Conservation (phyloP, 306 rosid species). For the Dryas octopetala region DNA sequence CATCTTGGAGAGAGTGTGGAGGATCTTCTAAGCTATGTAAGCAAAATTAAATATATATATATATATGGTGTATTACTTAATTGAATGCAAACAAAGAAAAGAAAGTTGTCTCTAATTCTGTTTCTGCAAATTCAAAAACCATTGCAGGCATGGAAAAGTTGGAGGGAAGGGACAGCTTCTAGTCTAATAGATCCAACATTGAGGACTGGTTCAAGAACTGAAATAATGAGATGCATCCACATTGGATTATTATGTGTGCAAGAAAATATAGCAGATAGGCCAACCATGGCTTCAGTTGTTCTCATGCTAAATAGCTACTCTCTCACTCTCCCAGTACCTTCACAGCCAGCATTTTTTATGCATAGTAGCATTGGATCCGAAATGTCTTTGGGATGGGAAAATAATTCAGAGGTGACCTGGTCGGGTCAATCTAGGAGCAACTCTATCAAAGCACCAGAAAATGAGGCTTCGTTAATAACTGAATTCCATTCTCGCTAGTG, state of each 20-base stretch:
- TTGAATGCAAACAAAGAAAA: neutral
- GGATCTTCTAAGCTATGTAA: conserved; percentile 4
- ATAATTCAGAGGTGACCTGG: neutral
- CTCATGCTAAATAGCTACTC: conserved; percentile 4
- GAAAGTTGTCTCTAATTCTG: neutral
- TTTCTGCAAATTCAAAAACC: neutral
- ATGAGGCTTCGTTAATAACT: neutral
- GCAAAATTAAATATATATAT: neutral
- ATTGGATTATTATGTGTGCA: conserved; percentile 7
- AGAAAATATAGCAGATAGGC: neutral
- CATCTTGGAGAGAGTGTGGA: neutral
- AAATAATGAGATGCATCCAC: conserved; percentile 13
- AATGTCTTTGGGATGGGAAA: neutral
- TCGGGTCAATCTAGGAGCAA: neutral
- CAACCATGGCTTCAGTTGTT: conserved; percentile 2
- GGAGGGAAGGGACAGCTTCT: neutral
- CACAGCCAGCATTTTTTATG: conserved; percentile 4
- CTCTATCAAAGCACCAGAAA: neutral
- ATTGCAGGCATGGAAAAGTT: conserved; percentile 11
- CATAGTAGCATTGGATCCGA: neutral
- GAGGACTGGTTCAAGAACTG: neutral
- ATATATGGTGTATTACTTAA: neutral
- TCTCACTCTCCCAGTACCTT: neutral
- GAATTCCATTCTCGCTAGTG: neutral
- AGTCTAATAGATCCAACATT: conserved; percentile 1